These are phyloP conservation scores for Petunia axillaris DNA, from an alignment of 257 asterid species.

Conservation along the genomic window DNA sequence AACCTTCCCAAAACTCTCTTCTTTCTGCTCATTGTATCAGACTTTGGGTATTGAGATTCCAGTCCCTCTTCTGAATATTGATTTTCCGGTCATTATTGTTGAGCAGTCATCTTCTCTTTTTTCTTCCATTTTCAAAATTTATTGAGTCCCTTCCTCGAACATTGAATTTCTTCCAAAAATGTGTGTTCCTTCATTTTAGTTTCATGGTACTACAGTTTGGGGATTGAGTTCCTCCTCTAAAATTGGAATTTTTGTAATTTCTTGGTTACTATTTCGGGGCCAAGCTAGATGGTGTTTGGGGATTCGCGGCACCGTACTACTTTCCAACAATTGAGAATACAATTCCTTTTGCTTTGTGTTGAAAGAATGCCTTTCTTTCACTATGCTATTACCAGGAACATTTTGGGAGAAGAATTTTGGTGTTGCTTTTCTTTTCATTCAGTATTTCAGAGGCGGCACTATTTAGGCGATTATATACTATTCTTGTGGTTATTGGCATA, in stretches of 20 bases:
- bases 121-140: no score
- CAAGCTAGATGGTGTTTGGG: not conserved
- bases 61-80: not conserved
- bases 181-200: not conserved
- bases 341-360: not conserved
- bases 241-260: not conserved
- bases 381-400: not conserved
- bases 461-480: not conserved
- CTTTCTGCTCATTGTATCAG: not conserved
- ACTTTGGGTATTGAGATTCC: not conserved
- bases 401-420: not conserved
- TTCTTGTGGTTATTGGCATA: not conserved
- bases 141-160: no score
- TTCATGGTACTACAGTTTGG: not conserved
- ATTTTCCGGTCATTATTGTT: no score
- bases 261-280: not conserved
- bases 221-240: not conserved
- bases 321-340: not conserved
- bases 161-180: not conserved
- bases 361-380: not conserved
- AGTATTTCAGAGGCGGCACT: slow-evolving; percentile 6
- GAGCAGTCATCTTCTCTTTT: no score
- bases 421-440: slow-evolving; percentile 1
- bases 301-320: not conserved
- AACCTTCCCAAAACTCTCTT: not conserved